Evolutionary conservation across 371 early-diverging fungal species (phyloP).

Genomic region (Smittium culicis): DNA sequence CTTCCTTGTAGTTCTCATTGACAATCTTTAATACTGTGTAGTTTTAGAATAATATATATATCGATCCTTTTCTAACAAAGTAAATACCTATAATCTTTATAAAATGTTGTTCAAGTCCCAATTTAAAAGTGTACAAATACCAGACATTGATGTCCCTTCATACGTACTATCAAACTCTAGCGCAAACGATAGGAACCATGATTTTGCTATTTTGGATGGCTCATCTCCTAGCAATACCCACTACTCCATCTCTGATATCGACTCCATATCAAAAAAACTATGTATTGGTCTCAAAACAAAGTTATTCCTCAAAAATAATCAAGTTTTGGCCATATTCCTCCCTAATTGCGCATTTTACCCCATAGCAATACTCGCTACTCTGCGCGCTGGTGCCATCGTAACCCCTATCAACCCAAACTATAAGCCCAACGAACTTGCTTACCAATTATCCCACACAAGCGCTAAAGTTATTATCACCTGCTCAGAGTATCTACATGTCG

Average conservation of each 20-base stretch:
- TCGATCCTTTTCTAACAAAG: too few relatives aligned
- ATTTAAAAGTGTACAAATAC: slow-evolving; percentile 36
- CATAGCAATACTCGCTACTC: slow-evolving; percentile 32
- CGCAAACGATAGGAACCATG: background rate
- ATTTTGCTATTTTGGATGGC: slow-evolving; percentile 21
- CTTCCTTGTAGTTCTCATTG: too few relatives aligned
- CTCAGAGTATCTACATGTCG: slow-evolving; percentile 12
- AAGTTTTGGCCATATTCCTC: slow-evolving; percentile 9
- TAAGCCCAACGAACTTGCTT: slow-evolving; percentile 28
- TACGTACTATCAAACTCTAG: slow-evolving; percentile 32
- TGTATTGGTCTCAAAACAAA: slow-evolving; percentile 12
- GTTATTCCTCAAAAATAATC: slow-evolving; percentile 6
- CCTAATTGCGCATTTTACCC: slow-evolving; percentile 31
- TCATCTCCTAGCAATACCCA: background rate
- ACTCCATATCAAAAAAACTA: background rate
- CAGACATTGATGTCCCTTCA: slow-evolving; percentile 45
- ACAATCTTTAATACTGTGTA: too few relatives aligned
- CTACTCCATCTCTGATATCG: background rate
- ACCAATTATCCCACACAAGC: slow-evolving; percentile 22
- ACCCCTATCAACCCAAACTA: slow-evolving; percentile 32
- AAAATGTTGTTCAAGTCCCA: slow-evolving; percentile 32
- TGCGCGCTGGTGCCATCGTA: slow-evolving; percentile 30
- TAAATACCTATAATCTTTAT: too few relatives aligned
- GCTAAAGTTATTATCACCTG: slow-evolving; percentile 21
- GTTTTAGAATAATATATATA: background rate